phyloP scores from a whole-genome alignment of 2,329 filamentous ascomycete genomes.

The Thelonectria blattea region DNA sequence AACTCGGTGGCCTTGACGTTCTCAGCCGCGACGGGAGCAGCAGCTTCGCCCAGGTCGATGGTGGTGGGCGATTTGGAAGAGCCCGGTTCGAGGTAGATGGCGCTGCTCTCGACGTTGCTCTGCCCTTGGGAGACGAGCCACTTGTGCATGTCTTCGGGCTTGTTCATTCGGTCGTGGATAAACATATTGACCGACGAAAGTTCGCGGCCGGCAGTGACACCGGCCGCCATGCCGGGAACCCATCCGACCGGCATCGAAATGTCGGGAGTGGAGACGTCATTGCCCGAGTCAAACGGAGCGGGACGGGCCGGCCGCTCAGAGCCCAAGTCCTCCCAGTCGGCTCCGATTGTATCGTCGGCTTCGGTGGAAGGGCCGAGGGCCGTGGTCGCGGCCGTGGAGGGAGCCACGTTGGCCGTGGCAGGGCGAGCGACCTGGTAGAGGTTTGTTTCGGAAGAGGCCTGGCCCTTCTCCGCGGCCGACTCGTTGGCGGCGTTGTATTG shows the following conservation, averaged over 20 bases:
- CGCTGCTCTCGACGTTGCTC: constrained; percentile 20
- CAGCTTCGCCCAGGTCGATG: constrained; percentile 20
- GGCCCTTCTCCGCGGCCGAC: constrained; percentile 20
- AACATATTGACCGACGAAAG: constrained; percentile 8
- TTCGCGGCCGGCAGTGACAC: background rate
- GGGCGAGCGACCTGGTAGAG: background rate
- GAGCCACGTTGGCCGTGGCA: background rate
- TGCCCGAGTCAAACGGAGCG: constrained; percentile 7
- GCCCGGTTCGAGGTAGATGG: constrained; percentile 12
- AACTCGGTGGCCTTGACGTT: constrained; percentile 21
- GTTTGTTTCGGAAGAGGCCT: constrained; percentile 1
- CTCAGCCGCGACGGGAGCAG: constrained; percentile 1
- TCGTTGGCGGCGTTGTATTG: constrained; percentile 23
- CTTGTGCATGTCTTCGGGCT: background rate
- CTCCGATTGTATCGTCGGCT: constrained; percentile 8
- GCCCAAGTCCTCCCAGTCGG: background rate
- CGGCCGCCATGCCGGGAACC: background rate
- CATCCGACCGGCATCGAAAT: background rate
- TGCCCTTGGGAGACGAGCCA: background rate
- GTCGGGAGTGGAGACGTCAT: background rate
- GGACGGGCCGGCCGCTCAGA: constrained; percentile 4
- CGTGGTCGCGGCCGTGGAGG: background rate
- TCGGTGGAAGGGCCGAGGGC: constrained; percentile 1
- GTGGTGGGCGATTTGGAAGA: constrained; percentile 17
- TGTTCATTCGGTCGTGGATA: constrained; percentile 4